Percentiles rank a stretch among this genome's conserved stretches.
phyloP scores from a whole-genome alignment of 805 yeast genomes.

The Nakazawaea laoshanensis region DNA sequence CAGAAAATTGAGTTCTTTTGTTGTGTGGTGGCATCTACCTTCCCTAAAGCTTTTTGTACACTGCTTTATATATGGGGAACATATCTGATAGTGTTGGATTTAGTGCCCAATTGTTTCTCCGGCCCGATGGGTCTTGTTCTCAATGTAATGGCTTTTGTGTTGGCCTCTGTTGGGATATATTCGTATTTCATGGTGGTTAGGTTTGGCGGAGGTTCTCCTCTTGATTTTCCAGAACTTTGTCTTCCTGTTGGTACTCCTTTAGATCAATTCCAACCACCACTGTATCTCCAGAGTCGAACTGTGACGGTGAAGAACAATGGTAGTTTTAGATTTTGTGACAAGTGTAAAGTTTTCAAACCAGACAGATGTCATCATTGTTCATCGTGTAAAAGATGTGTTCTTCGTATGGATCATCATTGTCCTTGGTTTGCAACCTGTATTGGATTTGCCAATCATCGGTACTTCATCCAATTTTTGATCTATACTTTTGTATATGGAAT shows the following conservation, averaged over 20 bases:
- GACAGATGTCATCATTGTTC: slow-evolving; percentile 55
- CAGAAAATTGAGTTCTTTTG: slow-evolving; percentile 18
- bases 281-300: slow-evolving; percentile 28
- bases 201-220: slow-evolving; percentile 60
- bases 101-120: slow-evolving; percentile 17
- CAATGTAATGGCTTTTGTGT: slow-evolving; percentile 17
- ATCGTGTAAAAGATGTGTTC: slow-evolving; percentile 34
- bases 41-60: slow-evolving; percentile 42
- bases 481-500: slow-evolving; percentile 42
- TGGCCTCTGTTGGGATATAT: slow-evolving; percentile 31
- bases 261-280: slow-evolving; percentile 29
- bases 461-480: slow-evolving; percentile 64
- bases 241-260: slow-evolving; percentile 13
- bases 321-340: slow-evolving; percentile 49
- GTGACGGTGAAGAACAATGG: slow-evolving; percentile 48
- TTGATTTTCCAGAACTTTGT: slow-evolving; percentile 39
- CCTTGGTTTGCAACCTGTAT: slow-evolving; percentile 93
- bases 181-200: slow-evolving; percentile 46
- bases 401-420: slow-evolving; percentile 43
- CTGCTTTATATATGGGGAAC: slow-evolving; percentile 38
- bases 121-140: slow-evolving; percentile 13
- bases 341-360: slow-evolving; percentile 51
- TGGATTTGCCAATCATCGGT: slow-evolving; percentile 75
- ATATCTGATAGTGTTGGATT: slow-evolving; percentile 25
- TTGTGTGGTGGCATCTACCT: slow-evolving; percentile 27